These are phyloP conservation scores for Hyparrhenia diplandra DNA, from an alignment of 176 grass and related monocot genomes.

Conservation along the genomic window DNA sequence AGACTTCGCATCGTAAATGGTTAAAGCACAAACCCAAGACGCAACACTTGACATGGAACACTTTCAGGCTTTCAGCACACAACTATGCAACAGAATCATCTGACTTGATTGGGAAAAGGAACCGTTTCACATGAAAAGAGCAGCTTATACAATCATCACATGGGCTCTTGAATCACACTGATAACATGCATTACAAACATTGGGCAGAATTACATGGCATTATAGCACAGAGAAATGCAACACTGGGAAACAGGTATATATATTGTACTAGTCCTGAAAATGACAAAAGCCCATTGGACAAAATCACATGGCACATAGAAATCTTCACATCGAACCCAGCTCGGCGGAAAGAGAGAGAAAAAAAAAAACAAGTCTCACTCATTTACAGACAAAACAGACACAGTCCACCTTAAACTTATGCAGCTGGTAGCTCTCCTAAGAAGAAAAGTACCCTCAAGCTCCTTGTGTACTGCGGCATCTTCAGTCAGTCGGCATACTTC, in stretches of 20 bases:
- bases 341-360: too few relatives aligned
- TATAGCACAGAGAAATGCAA: background rate
- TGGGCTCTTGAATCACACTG: background rate
- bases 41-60: background rate
- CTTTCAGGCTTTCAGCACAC: background rate
- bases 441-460: background rate
- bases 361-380: background rate
- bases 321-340: background rate
- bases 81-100: background rate
- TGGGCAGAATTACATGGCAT: background rate
- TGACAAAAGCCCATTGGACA: background rate
- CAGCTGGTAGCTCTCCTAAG: background rate
- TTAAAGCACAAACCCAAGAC: background rate
- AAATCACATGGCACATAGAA: background rate
- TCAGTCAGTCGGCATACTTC: constrained; percentile 62
- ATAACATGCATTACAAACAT: constrained; percentile 8
- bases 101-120: background rate
- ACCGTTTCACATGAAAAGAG: background rate
- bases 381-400: constrained; percentile 12
- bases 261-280: background rate
- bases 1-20: background rate
- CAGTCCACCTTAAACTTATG: background rate
- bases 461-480: background rate
- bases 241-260: background rate
- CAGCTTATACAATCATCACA: background rate